Percentiles rank a stretch among this genome's conserved stretches.
These are phyloP conservation scores for Solanum chaucha DNA, from an alignment of 257 asterid genomes.

Conservation along the genomic window DNA sequence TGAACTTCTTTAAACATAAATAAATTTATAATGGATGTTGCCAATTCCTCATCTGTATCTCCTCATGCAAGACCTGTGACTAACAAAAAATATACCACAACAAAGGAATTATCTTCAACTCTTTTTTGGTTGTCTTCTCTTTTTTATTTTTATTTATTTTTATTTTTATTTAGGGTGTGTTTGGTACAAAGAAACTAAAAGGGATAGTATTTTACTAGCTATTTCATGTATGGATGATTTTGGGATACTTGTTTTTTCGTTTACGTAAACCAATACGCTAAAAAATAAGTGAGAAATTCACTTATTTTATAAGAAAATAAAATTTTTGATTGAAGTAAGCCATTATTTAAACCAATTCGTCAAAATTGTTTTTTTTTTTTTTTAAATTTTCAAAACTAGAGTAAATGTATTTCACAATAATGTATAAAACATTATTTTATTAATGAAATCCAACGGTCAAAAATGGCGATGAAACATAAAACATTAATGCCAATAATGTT, in stretches of 20 bases:
- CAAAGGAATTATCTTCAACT: neutral
- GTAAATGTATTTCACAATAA: neutral
- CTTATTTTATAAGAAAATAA: neutral
- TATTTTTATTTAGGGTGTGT: neutral
- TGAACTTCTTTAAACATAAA: neutral
- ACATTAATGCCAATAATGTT: neutral
- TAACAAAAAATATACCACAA: neutral
- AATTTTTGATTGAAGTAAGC: too few species aligned
- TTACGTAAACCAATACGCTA: neutral
- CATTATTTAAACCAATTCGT: neutral
- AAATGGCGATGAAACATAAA: neutral
- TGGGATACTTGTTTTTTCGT: neutral
- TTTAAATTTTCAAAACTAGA: neutral
- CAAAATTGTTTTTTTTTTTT: neutral
- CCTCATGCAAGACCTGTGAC: slow-evolving; percentile 1
- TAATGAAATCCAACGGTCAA: neutral
- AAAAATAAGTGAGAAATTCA: neutral
- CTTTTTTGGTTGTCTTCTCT: too few species aligned
- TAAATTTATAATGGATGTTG: neutral
- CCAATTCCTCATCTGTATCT: neutral
- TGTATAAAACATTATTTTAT: too few species aligned
- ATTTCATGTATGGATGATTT: neutral
- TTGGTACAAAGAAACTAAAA: neutral
- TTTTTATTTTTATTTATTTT: neutral
- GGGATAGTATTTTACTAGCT: neutral